These are phyloP conservation scores for Rubroshorea leprosula DNA, from an alignment of 345 rosid species.

Conservation along the genomic window DNA sequence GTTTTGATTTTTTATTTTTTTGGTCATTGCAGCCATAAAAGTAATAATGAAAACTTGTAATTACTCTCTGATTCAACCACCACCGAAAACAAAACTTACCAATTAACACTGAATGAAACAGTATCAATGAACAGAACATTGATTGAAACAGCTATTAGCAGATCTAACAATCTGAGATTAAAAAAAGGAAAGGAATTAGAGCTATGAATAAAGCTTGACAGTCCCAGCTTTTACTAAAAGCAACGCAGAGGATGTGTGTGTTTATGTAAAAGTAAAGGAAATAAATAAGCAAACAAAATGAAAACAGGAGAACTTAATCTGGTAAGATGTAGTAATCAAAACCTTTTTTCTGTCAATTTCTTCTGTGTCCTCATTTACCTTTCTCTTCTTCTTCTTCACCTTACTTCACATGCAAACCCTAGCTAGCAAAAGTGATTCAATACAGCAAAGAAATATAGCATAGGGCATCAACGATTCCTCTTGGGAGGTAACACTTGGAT, in stretches of 20 bases:
- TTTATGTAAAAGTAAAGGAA: background rate
- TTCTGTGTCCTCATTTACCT: slow-evolving; percentile 18
- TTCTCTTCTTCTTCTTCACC: slow-evolving; percentile 12
- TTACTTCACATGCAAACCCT: slow-evolving; percentile 37
- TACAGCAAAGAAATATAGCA: too few relatives aligned
- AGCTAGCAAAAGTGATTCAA: slow-evolving; percentile 10
- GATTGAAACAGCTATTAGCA: too few relatives aligned
- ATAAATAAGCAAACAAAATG: background rate
- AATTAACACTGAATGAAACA: too few relatives aligned
- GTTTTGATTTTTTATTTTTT: too few relatives aligned
- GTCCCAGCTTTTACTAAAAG: slow-evolving; percentile 10
- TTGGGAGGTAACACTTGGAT: slow-evolving; percentile 15
- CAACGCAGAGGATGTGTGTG: background rate
- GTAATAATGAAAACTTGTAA: slow-evolving; percentile 12
- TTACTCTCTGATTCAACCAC: slow-evolving; percentile 21
- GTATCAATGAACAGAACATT: too few relatives aligned
- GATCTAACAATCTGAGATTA: too few relatives aligned
- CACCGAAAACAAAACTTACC: too few relatives aligned
- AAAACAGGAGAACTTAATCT: slow-evolving; percentile 22
- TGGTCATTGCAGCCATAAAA: too few relatives aligned
- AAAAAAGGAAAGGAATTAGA: background rate
- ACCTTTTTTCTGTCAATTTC: slow-evolving; percentile 28
- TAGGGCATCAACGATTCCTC: slow-evolving; percentile 6
- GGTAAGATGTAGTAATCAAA: slow-evolving; percentile 40
- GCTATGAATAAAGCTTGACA: slow-evolving; percentile 13